Base-by-base conservation (phyloP, 495 filamentous ascomycete genomes). In the Rhypophila decipiens region DNA sequence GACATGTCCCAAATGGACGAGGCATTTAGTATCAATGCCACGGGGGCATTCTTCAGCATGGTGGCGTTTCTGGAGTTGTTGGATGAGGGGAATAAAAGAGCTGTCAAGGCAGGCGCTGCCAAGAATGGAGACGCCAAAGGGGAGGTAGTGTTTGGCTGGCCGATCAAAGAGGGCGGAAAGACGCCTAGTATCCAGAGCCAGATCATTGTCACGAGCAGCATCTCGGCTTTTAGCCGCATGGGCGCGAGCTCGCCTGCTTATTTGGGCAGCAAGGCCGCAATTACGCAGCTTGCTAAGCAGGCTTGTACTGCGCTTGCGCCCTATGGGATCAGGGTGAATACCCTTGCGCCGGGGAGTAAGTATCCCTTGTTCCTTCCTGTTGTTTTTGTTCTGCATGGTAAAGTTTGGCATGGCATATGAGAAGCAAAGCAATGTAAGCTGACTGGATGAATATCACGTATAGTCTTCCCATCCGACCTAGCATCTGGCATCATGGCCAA, bases 51-150 rank as follows among this genome's bases (percentile, higher is more conserved):
- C 51, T 84, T 78, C 54, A 82, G 79, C 4, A 72, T 78, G 4
- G 58, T 82, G 1, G 82, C 83, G 0, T 86, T 87, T 50, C 49
- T 86, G 23, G 74, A 74, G 2, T 61, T 87, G n/a, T 70, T 87
- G 5, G 78, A 83, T n/a, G 69, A 66, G 8, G 82, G 80, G 5
- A 86, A 86, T 57, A 71, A 74, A 61, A 44, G 49, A 0, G 65
- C 70, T 21, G 60, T 81, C 50, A 39, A 61, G 5, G 55, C 53
- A 1, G 66, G 65, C 2, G n/a, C n/a, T n/a, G n/a, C n/a, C n/a
- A n/a, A n/a, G n/a, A n/a, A n/a, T n/a, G n/a, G n/a, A n/a, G n/a
- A n/a, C n/a, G n/a, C n/a, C n/a, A n/a, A n/a, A n/a, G n/a, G n/a
- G n/a, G n/a, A n/a, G n/a, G n/a, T n/a, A n/a, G n/a, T n/a, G n/a